Conservation (phyloP, 352 stramenopile species). For the Thalassiosira hispida region DNA sequence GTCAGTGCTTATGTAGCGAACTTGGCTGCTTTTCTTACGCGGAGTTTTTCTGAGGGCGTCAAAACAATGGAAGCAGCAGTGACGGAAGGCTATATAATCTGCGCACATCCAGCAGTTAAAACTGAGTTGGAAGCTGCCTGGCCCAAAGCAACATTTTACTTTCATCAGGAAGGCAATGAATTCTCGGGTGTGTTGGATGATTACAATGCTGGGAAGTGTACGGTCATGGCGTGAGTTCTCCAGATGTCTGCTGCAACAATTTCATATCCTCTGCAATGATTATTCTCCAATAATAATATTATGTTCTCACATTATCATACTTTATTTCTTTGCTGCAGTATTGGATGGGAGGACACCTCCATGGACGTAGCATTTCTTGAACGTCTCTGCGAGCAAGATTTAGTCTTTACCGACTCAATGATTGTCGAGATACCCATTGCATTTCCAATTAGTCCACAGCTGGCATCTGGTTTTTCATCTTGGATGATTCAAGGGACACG, state of each 20-base stretch:
- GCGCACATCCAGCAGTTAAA: conserved; percentile 23
- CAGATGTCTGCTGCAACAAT: no score
- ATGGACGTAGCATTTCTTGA: conserved; percentile 21
- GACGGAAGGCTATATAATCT: neutral
- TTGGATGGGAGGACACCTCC: conserved; percentile 26
- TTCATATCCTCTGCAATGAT: no score
- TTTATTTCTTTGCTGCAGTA: no score
- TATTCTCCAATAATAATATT: no score
- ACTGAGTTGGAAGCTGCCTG: conserved; percentile 11
- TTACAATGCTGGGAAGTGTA: conserved; percentile 31
- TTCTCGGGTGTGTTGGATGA: conserved; percentile 33
- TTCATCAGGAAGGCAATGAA: conserved; percentile 15
- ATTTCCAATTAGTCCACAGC: conserved; percentile 31
- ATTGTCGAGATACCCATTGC: conserved; percentile 41
- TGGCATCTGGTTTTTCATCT: conserved; percentile 32
- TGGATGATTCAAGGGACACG: conserved; percentile 44
- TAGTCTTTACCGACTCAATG: conserved; percentile 42
- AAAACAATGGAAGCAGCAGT: conserved; percentile 18
- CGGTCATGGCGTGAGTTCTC: conserved; percentile 39
- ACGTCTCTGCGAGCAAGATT: conserved; percentile 21
- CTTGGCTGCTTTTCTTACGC: conserved; percentile 44
- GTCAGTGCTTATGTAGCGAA: conserved; percentile 45
- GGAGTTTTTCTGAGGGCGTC: neutral
- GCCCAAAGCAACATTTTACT: conserved; percentile 34
- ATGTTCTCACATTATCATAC: no score